A percentile compares a stretch with the other conserved stretches of the same genome.
Evolutionary conservation across 305 asterid genomes (phyloP).

Genomic region (Coffea humblotiana): DNA sequence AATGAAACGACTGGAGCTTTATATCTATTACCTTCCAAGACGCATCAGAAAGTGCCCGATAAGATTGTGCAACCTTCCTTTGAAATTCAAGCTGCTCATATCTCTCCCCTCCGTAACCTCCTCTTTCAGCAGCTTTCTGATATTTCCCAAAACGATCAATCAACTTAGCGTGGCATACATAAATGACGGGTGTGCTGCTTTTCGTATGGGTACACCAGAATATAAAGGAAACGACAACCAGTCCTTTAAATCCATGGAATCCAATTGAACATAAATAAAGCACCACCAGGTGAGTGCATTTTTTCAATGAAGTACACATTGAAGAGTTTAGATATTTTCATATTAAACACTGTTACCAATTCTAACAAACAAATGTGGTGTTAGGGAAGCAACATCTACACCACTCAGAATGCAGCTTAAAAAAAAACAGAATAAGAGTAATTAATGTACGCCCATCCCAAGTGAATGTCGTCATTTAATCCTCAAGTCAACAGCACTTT

Average conservation of each 20-base stretch:
- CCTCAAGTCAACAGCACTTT: not conserved
- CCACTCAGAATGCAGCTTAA: not conserved
- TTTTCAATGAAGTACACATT: not conserved
- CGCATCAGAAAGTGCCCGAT: constrained; percentile 51
- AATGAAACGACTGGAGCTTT: not conserved
- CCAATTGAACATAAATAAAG: no score
- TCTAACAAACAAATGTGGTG: not conserved
- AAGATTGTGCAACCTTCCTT: constrained; percentile 60
- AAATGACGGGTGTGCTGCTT: no score
- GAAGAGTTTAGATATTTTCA: not conserved
- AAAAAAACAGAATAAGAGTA: no score
- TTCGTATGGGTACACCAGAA: not conserved
- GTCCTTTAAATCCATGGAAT: no score
- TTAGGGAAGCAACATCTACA: not conserved
- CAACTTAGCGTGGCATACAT: not conserved
- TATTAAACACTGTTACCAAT: not conserved
- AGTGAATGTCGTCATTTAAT: not conserved
- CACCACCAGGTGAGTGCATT: not conserved
- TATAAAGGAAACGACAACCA: no score
- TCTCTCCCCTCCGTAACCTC: constrained; percentile 91
- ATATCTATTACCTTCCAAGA: constrained; percentile 70
- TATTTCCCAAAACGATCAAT: constrained; percentile 7
- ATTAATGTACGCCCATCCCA: not conserved
- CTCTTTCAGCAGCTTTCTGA: constrained; percentile 93
- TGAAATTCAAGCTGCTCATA: constrained; percentile 95